Percentiles rank a stretch among this genome's conserved stretches.
These are phyloP conservation scores for Leccinum olivaceopallidum DNA, from an alignment of 768 basidiomycete species.

Conservation along the genomic window DNA sequence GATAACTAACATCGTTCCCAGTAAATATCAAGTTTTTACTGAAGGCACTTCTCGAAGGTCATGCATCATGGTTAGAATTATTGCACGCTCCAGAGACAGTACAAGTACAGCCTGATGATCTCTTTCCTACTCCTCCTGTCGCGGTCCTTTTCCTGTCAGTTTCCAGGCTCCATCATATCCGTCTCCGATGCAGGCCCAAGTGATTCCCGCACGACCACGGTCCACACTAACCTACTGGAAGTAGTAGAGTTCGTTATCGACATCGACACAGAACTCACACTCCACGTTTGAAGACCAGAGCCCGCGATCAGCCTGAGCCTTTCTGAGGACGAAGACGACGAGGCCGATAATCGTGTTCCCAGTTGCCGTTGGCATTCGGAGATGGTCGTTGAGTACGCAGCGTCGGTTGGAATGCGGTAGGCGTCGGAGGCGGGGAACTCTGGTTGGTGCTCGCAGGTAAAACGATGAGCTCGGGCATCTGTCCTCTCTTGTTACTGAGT, in stretches of 20 bases:
- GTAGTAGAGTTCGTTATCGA: neutral
- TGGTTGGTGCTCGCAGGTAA: conserved; percentile 38
- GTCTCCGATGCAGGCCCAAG: conserved; percentile 29
- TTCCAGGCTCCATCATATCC: neutral
- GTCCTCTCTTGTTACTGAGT: conserved; percentile 54
- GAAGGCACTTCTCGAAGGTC: too few relatives aligned
- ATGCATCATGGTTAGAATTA: too few relatives aligned
- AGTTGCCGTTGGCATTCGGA: neutral
- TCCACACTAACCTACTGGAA: neutral
- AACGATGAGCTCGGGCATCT: conserved; percentile 68
- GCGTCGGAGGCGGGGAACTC: conserved; percentile 39
- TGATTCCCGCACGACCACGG: conserved; percentile 32
- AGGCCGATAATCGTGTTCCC: neutral
- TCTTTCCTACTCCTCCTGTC: too few relatives aligned
- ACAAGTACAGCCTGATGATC: too few relatives aligned
- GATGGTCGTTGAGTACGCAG: conserved; percentile 46
- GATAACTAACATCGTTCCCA: too few relatives aligned
- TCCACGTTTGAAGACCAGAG: neutral
- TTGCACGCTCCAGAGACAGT: too few relatives aligned
- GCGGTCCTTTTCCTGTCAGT: neutral
- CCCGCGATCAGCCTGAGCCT: conserved; percentile 1
- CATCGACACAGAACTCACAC: neutral
- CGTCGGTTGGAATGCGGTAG: conserved; percentile 30
- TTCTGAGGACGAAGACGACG: conserved; percentile 19
- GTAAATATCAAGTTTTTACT: too few relatives aligned